phyloP scores from a whole-genome alignment of 768 basidiomycete species.

The Suillus plorans region DNA sequence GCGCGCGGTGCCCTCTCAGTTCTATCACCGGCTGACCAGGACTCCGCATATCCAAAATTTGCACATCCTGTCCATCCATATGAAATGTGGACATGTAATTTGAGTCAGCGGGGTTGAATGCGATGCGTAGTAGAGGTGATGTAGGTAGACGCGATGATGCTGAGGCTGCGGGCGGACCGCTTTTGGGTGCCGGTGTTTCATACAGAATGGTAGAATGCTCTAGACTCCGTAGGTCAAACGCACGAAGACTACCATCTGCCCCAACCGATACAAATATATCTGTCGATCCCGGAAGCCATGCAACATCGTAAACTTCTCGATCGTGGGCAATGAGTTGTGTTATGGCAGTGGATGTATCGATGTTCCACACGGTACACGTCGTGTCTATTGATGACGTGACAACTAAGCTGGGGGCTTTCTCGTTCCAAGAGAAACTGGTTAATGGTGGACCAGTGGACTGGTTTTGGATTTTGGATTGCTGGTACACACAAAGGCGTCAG shows the following conservation, averaged over 20 bases:
- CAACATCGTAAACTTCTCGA: conserved; percentile 94
- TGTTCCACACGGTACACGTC: conserved; percentile 99
- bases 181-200: conserved; percentile 84
- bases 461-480: conserved; percentile 91
- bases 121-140: conserved; percentile 81
- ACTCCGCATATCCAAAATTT: conserved; percentile 95
- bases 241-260: conserved; percentile 93
- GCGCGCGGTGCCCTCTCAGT: conserved; percentile 76
- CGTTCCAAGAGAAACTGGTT: conserved; percentile 98
- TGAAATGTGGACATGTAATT: conserved; percentile 98
- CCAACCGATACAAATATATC: conserved; percentile 99
- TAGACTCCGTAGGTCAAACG: conserved; percentile 93
- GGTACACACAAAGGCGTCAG: conserved; percentile 10
- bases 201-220: conserved; percentile 99
- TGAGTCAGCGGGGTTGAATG: conserved; percentile 87
- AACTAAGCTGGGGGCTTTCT: conserved; percentile 84
- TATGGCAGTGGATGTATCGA: conserved; percentile 88
- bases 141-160: conserved; percentile 68
- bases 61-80: conserved; percentile 85
- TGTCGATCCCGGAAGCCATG: conserved; percentile 95
- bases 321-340: conserved; percentile 98
- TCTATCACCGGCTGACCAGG: conserved; percentile 96
- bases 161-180: conserved; percentile 56
- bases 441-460: conserved; percentile 84
- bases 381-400: conserved; percentile 99